Percentiles rank a stretch among this genome's conserved stretches.
phyloP scores from a whole-genome alignment of 2,329 filamentous ascomycete genomes.

The Ophiostoma australiae region DNA sequence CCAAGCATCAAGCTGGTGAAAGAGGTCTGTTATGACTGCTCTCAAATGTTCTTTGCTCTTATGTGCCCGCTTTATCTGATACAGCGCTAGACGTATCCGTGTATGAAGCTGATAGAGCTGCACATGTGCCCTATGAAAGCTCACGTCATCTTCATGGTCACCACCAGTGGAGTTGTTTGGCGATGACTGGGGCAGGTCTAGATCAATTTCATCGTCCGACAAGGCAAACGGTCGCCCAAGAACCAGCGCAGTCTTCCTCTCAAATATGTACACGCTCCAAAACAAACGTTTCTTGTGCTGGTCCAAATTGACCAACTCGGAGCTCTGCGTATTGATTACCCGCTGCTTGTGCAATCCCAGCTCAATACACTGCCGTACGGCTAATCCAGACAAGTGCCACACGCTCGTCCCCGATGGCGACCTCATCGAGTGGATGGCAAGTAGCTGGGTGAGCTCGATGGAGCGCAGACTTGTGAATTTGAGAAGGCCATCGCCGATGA shows the following conservation, averaged over 20 bases:
- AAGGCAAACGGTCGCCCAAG: slow-evolving; percentile 25
- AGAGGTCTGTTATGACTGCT: neutral
- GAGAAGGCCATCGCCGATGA: slow-evolving; percentile 20
- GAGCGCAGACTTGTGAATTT: slow-evolving; percentile 23
- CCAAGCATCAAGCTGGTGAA: slow-evolving; percentile 21
- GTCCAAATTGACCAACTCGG: neutral
- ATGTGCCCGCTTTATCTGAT: slow-evolving; percentile 16
- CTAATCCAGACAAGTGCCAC: slow-evolving; percentile 22
- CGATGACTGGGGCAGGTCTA: slow-evolving; percentile 10
- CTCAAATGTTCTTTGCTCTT: neutral
- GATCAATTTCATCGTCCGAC: slow-evolving; percentile 26
- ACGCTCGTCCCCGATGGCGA: slow-evolving; percentile 22
- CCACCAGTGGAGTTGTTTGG: neutral
- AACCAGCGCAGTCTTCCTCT: slow-evolving; percentile 24
- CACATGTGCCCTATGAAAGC: slow-evolving; percentile 22
- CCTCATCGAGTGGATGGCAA: slow-evolving; percentile 25
- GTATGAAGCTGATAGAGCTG: slow-evolving; percentile 24
- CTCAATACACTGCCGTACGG: slow-evolving; percentile 19
- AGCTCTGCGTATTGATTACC: neutral
- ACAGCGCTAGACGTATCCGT: slow-evolving; percentile 22
- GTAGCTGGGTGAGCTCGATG: slow-evolving; percentile 20
- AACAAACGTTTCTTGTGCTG: slow-evolving; percentile 20
- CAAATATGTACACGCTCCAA: slow-evolving; percentile 25
- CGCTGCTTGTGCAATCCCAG: slow-evolving; percentile 22
- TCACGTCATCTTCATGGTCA: neutral